Evolutionary conservation across 805 yeast species (phyloP), one percentile per base, ranked within the genome.

Genomic region (Cyberlindnera misumaiensis): DNA sequence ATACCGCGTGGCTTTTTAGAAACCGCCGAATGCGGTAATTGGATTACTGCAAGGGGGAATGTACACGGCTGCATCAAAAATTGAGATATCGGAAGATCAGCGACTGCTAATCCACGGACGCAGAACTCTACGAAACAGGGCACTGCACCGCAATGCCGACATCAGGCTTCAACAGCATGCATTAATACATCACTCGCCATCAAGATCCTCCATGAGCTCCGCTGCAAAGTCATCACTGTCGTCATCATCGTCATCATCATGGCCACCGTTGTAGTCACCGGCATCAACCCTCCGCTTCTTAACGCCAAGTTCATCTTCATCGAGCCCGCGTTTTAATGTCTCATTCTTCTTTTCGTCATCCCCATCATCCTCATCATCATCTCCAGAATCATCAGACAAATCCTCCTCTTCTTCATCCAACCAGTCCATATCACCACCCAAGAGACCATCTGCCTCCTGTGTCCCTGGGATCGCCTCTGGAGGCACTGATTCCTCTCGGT

Each of bases 381-480:
- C 52, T 9, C 49, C 52, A 1, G 52, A 44, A 6, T 46, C 52
- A 27, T 44, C 55, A 3, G 37, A 30, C 14, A 33, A 27, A 16
- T 73, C 77, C 39, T 73, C 75, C 26, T 75, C 80, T 17, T 60
- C 63, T 25, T 47, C 47, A 15, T 47, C 53, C 14, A 55, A 28
- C 59, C 59, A 55, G 27, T 52, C 35, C 52, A 55, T 42, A 34
- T 51, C 55, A 32, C 58, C 55, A 3, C 52, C 52, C 4, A 49
- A 69, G 55, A 53, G 34, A 28, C 63, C 72, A 36, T 64, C 70
- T 43, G 63, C 63, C 7, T 64, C 63, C 6, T 65, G 71, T 5
- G 63, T 74, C 38, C 64, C 73, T 28, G 63, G 37, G 60, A 66
- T 11, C 68, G 22, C 30, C 3, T 16, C 18, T 14, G 30, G 11